phyloP scores from a whole-genome alignment of 495 filamentous ascomycete genomes.

The Neurospora africana region DNA sequence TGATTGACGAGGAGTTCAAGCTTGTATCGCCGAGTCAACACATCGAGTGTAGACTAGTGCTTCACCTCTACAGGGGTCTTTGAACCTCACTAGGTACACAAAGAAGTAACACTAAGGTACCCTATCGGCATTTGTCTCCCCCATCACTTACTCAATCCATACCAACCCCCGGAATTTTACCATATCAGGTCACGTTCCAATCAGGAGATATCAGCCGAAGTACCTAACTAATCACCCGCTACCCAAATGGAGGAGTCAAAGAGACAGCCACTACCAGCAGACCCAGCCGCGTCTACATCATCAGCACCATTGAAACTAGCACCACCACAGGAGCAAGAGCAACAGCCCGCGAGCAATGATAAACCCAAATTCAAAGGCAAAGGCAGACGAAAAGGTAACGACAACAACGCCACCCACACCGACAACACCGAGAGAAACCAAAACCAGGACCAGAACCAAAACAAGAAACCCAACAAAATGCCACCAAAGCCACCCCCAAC shows the following conservation, averaged over 20 bases:
- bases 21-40: not conserved
- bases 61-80: not conserved
- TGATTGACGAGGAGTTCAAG: not conserved
- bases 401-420: not conserved
- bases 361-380: not conserved
- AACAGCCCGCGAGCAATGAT: not conserved
- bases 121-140: not conserved
- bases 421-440: not conserved
- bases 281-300: not conserved
- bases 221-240: not conserved
- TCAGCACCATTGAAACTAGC: not conserved
- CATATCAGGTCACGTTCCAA: not conserved
- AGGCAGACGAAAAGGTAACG: not conserved
- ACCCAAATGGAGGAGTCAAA: not conserved
- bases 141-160: not conserved
- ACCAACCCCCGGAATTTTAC: not conserved
- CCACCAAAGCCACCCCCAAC: conserved; percentile 41
- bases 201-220: not conserved
- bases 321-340: not conserved
- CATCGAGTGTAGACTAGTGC: not conserved
- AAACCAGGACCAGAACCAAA: not conserved
- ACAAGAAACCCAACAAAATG: conserved; percentile 5
- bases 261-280: not conserved
- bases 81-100: not conserved
- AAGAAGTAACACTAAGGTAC: not conserved